These are phyloP conservation scores for Salix brachista DNA, from an alignment of 345 rosid species.

Conservation along the genomic window DNA sequence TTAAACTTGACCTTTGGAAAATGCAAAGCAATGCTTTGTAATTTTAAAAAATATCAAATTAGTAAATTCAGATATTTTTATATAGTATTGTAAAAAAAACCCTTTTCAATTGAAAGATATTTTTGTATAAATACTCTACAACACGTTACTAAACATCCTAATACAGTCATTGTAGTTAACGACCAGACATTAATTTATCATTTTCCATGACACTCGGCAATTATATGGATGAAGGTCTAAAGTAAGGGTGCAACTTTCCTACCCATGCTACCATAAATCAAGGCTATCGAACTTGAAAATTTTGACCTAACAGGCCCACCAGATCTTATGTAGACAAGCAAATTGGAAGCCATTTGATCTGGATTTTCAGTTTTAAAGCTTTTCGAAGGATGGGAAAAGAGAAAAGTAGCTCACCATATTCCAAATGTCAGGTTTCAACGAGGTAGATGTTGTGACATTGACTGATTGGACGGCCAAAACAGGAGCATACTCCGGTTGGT, in stretches of 20 bases:
- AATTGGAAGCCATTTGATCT: neutral
- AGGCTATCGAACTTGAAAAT: neutral
- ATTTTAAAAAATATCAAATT: too few relatives aligned
- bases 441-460: constrained; percentile 36
- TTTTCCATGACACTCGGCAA: neutral
- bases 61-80: too few relatives aligned
- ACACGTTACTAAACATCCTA: too few relatives aligned
- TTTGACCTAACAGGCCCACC: neutral
- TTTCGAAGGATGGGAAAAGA: neutral
- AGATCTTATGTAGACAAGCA: neutral
- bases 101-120: too few relatives aligned
- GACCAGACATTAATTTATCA: too few relatives aligned
- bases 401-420: constrained; percentile 43
- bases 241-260: neutral
- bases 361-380: neutral
- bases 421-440: constrained; percentile 49
- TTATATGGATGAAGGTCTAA: too few relatives aligned
- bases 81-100: too few relatives aligned
- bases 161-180: too few relatives aligned
- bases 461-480: constrained; percentile 38
- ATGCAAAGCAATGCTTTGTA: too few relatives aligned
- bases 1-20: too few relatives aligned
- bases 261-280: neutral
- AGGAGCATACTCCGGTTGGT: constrained; percentile 27
- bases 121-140: too few relatives aligned